phyloP scores from a whole-genome alignment of 345 rosid species.

The Mangifera indica region DNA sequence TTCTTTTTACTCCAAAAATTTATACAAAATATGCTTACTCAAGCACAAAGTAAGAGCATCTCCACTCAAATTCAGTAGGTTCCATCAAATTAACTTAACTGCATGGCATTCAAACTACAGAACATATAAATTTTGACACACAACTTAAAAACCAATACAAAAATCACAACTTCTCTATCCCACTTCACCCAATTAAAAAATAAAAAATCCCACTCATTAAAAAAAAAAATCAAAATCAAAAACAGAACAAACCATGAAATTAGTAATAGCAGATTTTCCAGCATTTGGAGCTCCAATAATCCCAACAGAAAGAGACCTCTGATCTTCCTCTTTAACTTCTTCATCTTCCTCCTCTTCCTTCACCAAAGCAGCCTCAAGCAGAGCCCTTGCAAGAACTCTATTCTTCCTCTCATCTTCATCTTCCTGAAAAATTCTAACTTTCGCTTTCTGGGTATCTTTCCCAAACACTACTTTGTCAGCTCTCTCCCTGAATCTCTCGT shows the following conservation, averaged over 20 bases:
- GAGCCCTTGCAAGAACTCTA: conserved; percentile 65
- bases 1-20: background rate
- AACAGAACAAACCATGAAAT: conserved; percentile 55
- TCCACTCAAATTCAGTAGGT: background rate
- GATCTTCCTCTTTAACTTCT: conserved; percentile 81
- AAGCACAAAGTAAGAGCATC: background rate
- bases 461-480: conserved; percentile 54
- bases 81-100: too few relatives aligned
- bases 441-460: conserved; percentile 36
- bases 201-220: background rate
- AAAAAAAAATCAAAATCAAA: background rate
- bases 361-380: conserved; percentile 73
- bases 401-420: conserved; percentile 51
- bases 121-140: background rate
- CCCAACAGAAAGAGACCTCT: conserved; percentile 87
- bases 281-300: conserved; percentile 96
- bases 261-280: conserved; percentile 85
- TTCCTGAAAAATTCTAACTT: conserved; percentile 24
- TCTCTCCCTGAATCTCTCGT: conserved; percentile 55
- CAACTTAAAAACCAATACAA: background rate
- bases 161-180: background rate
- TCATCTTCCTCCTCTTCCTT: conserved; percentile 53
- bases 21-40: background rate
- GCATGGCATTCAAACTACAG: too few relatives aligned
- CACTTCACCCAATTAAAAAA: background rate